Evolutionary conservation across 1,139 yeast genomes (phyloP), one percentile per base, ranked within the genome.

Genomic region (Debaryomyces sp.): DNA sequence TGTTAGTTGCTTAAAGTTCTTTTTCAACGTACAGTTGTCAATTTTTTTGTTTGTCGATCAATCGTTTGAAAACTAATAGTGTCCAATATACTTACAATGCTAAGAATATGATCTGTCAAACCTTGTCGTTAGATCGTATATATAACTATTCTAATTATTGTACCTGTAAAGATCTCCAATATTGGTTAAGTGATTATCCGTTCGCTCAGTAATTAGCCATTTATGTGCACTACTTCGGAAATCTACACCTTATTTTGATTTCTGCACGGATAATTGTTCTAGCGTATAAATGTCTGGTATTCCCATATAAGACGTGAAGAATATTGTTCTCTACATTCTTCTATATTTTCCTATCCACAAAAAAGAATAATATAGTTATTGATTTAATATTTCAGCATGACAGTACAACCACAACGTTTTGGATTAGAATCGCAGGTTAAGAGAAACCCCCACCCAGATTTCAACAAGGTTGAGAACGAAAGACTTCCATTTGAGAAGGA

Each of bases 381-480:
- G 12, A 6, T 15, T 26, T n/a, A 22, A 27, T 23, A 8, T n/a
- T n/a, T 22, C 23, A 27, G 23, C 13, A 23, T 43, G 27, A 32
- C 43, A 17, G 46, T 29, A 26, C 51, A 52, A 42, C 52, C 48
- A 46, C 42, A 45, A 23, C 51, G 57, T 49, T 52, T 54, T 38
- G 59, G 59, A 15, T 48, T 51, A 36, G 59, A 55, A 42, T 37
- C 36, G 38, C 56, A 56, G 43, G 53, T 56, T 34, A 57, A 51
- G 39, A 52, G 58, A 51, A 60, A 56, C 44, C 61, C 60, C 21
- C 68, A 63, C 45, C 57, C 61, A 6, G 71, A 68, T 41, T 69
- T 66, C 54, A 56, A 53, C 26, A 55, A 53, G 32, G 48, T 42
- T 8, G 42, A 37, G 26, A 43, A 30, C 8, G 47, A 44, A 32